phyloP scores from a whole-genome alignment of 2,329 filamentous ascomycete genomes.

The Dactylellina haptotyla region DNA sequence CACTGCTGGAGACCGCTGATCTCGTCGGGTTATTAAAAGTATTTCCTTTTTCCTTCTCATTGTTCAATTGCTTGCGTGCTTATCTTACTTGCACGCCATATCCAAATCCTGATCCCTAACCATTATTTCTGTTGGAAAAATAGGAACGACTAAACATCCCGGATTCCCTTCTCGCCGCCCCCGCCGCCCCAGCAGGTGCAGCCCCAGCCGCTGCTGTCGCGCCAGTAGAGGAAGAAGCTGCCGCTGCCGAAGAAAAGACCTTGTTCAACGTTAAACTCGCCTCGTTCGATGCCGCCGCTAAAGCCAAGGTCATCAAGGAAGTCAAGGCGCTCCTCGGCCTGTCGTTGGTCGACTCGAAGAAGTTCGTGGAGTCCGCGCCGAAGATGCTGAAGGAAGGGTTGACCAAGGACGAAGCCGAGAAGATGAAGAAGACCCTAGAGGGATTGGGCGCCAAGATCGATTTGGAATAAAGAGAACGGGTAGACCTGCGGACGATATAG shows the following conservation, averaged over 20 bases:
- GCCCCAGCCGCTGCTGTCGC: slow-evolving; percentile 70
- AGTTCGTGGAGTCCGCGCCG: slow-evolving; percentile 97
- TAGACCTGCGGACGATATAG: neutral
- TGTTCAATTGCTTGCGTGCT: neutral
- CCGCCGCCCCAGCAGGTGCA: slow-evolving; percentile 73
- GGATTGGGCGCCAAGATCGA: slow-evolving; percentile 85
- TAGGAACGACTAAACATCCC: slow-evolving; percentile 96
- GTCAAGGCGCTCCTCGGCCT: slow-evolving; percentile 95
- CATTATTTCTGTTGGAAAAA: too few species aligned
- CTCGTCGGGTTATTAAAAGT: slow-evolving; percentile 96
- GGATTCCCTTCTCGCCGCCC: slow-evolving; percentile 89
- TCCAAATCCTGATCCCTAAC: neutral
- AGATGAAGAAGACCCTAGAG: slow-evolving; percentile 96
- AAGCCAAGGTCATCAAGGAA: slow-evolving; percentile 99
- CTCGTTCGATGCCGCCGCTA: slow-evolving; percentile 84
- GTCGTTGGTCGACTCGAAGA: slow-evolving; percentile 99
- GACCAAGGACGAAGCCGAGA: slow-evolving; percentile 98
- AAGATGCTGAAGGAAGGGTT: slow-evolving; percentile 99
- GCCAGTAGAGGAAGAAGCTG: slow-evolving; percentile 80
- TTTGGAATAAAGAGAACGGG: slow-evolving; percentile 77
- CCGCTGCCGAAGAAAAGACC: slow-evolving; percentile 90
- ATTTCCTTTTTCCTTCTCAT: slow-evolving; percentile 49
- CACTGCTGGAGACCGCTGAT: slow-evolving; percentile 94
- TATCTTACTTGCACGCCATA: neutral
- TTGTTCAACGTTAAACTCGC: slow-evolving; percentile 96